Conservation (phyloP, 345 rosid species). For the Raphanus sativus region DNA sequence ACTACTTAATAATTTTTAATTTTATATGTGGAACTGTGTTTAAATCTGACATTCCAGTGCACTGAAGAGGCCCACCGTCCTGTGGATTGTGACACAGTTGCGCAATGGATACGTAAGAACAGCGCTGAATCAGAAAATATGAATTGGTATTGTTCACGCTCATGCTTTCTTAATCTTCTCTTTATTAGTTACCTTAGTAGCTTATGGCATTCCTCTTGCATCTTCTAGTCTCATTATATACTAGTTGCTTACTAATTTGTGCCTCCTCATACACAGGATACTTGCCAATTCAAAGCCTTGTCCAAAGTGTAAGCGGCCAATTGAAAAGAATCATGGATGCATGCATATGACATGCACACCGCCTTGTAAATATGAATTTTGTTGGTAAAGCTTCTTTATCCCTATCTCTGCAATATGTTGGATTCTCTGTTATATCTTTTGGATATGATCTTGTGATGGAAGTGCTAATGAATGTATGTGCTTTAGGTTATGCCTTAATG, state of each 20-base stretch:
- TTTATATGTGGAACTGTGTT: conserved; percentile 1
- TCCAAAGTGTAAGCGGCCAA: conserved; percentile 41
- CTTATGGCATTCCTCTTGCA: conserved; percentile 1
- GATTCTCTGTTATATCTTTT: conserved; percentile 9
- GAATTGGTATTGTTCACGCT: conserved; percentile 32
- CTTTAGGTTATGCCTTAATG: conserved; percentile 40
- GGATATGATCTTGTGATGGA: conserved; percentile 4
- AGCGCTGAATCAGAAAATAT: conserved; percentile 40
- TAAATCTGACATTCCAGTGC: conserved; percentile 32
- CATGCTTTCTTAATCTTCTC: conserved; percentile 2
- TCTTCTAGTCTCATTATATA: not conserved
- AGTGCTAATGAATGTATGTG: conserved; percentile 6
- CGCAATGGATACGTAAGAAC: conserved; percentile 38
- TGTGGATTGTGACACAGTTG: conserved; percentile 36
- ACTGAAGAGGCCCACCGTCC: conserved; percentile 44
- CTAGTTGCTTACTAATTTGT: conserved; percentile 6
- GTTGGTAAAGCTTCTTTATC: conserved; percentile 31
- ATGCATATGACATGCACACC: conserved; percentile 45
- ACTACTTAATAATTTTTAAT: not conserved
- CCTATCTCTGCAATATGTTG: not conserved
- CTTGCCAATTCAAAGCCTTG: conserved; percentile 45
- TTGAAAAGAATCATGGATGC: conserved; percentile 42
- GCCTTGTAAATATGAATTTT: conserved; percentile 42
- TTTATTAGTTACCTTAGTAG: not conserved
- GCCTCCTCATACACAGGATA: conserved; percentile 27